Conservation (phyloP, 148 eudicot genomes). For the Diospyros lotus region DNA sequence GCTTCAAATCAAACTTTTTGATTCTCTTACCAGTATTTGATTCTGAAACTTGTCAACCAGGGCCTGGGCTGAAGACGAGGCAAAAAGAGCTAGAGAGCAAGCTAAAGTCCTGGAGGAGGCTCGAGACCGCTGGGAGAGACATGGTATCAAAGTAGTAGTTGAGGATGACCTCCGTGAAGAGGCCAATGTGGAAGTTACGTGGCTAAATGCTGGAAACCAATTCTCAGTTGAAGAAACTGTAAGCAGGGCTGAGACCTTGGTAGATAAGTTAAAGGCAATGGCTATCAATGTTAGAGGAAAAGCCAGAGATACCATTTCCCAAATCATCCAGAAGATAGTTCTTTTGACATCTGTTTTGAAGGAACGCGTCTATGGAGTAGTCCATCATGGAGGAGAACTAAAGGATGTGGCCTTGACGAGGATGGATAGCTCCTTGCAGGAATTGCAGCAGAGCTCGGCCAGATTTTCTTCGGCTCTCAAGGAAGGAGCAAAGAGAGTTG, state of each 20-base stretch:
- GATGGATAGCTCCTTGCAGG: constrained; percentile 43
- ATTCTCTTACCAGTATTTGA: too few relatives aligned
- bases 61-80: constrained; percentile 98
- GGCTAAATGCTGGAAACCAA: constrained; percentile 63
- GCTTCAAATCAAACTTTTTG: too few relatives aligned
- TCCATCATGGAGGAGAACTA: constrained; percentile 35
- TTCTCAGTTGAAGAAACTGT: constrained; percentile 58
- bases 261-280: constrained; percentile 68
- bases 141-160: constrained; percentile 78
- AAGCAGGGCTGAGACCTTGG: constrained; percentile 64
- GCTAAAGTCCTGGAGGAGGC: constrained; percentile 90
- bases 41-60: constrained; percentile 31
- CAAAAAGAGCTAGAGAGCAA: constrained; percentile 89
- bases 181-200: constrained; percentile 54
- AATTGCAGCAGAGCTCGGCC: constrained; percentile 44
- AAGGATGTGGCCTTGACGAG: constrained; percentile 41
- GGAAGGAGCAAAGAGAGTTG: constrained; percentile 74
- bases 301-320: constrained; percentile 51
- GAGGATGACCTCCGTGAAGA: constrained; percentile 67
- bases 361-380: constrained; percentile 35
- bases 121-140: constrained; percentile 85
- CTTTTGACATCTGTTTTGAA: constrained; percentile 42
- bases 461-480: constrained; percentile 42
- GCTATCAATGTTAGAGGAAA: constrained; percentile 56
- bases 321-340: constrained; percentile 47